Evolutionary conservation across 2,329 filamentous ascomycete species (phyloP).

Genomic region (Penicillium frequentans): DNA sequence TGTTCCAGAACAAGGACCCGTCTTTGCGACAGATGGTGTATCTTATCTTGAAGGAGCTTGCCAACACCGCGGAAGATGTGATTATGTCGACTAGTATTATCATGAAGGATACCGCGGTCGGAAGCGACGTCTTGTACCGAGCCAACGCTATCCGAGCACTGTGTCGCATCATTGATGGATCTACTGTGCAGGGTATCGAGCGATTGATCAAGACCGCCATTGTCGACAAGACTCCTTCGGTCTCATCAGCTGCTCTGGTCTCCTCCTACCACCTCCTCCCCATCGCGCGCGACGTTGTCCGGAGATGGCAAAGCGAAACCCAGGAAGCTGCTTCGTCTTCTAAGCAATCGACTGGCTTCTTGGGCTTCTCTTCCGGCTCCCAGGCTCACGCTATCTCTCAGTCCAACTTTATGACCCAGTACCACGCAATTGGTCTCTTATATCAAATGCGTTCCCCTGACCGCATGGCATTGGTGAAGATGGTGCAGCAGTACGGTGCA

Average conservation of each 20-base stretch:
- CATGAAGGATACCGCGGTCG: conserved; percentile 98
- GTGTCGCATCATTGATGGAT: conserved; percentile 94
- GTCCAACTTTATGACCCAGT: conserved; percentile 97
- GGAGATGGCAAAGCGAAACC: conserved; percentile 97
- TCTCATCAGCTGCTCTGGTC: conserved; percentile 91
- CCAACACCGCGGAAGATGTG: conserved; percentile 92
- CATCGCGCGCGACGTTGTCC: conserved; percentile 90
- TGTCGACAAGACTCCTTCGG: conserved; percentile 97
- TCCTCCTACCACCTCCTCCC: conserved; percentile 98
- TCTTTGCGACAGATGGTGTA: conserved; percentile 98
- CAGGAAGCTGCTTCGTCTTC: conserved; percentile 90
- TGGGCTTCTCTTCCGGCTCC: conserved; percentile 83
- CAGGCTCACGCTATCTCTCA: conserved; percentile 70
- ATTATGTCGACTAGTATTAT: conserved; percentile 99
- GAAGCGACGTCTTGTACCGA: conserved; percentile 89
- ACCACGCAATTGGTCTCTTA: conserved; percentile 93
- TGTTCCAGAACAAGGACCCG: conserved; percentile 99
- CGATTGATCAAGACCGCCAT: conserved; percentile 98
- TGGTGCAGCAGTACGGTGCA: conserved; percentile 98
- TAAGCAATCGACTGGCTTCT: conserved; percentile 86
- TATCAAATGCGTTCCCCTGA: conserved; percentile 99
- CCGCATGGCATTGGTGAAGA: conserved; percentile 97
- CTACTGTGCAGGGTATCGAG: conserved; percentile 96
- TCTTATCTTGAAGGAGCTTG: conserved; percentile 95
- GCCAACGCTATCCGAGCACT: conserved; percentile 94